These are phyloP conservation scores for Solanum megistacrolobum DNA, from an alignment of 257 asterid genomes.

Conservation along the genomic window DNA sequence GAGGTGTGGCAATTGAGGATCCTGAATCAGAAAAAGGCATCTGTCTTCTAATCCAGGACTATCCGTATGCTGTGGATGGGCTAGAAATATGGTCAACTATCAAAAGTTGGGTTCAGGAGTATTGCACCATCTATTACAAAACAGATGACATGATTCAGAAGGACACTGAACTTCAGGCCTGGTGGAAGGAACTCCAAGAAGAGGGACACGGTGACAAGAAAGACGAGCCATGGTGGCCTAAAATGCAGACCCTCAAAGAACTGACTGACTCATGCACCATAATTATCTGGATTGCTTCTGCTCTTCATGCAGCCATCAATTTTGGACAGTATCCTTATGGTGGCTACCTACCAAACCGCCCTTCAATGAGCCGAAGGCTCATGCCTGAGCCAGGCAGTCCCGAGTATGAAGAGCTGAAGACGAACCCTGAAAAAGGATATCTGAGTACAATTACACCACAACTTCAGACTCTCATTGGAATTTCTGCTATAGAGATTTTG, in stretches of 20 bases:
- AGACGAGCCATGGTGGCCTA: constrained; percentile 70
- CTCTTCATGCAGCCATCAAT: constrained; percentile 78
- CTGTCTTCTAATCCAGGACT: constrained; percentile 58
- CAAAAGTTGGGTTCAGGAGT: constrained; percentile 61
- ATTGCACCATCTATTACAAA: constrained; percentile 58
- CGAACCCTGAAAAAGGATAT: constrained; percentile 50
- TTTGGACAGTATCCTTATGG: constrained; percentile 72
- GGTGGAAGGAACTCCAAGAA: constrained; percentile 81
- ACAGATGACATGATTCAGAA: constrained; percentile 33
- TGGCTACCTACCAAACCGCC: constrained; percentile 70
- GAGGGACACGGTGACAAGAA: constrained; percentile 68
- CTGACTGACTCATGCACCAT: constrained; percentile 57
- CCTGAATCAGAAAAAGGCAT: constrained; percentile 44
- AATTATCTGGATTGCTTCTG: constrained; percentile 75
- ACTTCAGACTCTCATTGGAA: constrained; percentile 46
- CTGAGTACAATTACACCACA: constrained; percentile 53
- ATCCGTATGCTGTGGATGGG: constrained; percentile 84
- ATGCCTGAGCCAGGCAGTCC: constrained; percentile 53
- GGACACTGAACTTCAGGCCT: constrained; percentile 58
- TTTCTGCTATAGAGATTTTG: constrained; percentile 53
- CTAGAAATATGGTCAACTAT: constrained; percentile 80
- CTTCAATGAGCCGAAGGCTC: constrained; percentile 56
- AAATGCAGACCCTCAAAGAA: constrained; percentile 56
- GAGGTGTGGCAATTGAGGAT: constrained; percentile 65
- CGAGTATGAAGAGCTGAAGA: constrained; percentile 49